These are phyloP conservation scores for Pyrenula massariospora DNA, from an alignment of 495 filamentous ascomycete genomes.

Conservation along the genomic window DNA sequence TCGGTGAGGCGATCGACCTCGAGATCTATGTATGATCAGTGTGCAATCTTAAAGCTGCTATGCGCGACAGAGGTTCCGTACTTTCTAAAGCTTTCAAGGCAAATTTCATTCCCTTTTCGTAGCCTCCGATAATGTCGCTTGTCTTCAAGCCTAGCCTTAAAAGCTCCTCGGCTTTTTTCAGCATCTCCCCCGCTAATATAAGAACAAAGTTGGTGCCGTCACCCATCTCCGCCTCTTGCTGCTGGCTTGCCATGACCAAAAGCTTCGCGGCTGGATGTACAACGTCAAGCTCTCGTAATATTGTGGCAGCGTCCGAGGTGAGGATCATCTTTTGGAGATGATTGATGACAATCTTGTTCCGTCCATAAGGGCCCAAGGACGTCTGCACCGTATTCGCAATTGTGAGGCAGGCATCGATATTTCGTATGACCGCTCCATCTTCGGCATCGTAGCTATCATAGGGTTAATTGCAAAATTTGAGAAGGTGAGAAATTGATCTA, in stretches of 20 bases:
- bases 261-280: conserved; percentile 97
- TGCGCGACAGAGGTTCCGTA: conserved; percentile 20
- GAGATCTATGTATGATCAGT: conserved; percentile 42
- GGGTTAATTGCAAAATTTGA: conserved; percentile 1
- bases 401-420: conserved; percentile 96
- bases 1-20: conserved; percentile 84
- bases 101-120: conserved; percentile 85
- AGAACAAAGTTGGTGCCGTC: conserved; percentile 98
- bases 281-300: conserved; percentile 93
- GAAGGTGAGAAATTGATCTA: conserved; percentile 27
- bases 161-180: conserved; percentile 95
- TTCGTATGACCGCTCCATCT: conserved; percentile 96
- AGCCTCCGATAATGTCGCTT: conserved; percentile 88
- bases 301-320: conserved; percentile 95
- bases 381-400: conserved; percentile 95
- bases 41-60: conserved; percentile 5
- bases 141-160: conserved; percentile 93
- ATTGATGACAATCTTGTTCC: conserved; percentile 99
- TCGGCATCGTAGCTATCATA: conserved; percentile 78
- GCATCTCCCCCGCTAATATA: conserved; percentile 84
- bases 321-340: conserved; percentile 99
- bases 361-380: conserved; percentile 90
- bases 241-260: conserved; percentile 97
- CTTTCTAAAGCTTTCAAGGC: conserved; percentile 74
- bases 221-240: conserved; percentile 98